Evolutionary conservation across 169 alveolate genomes (phyloP), one percentile per base, ranked within the genome.

Genomic region (Eimeria necatrix): DNA sequence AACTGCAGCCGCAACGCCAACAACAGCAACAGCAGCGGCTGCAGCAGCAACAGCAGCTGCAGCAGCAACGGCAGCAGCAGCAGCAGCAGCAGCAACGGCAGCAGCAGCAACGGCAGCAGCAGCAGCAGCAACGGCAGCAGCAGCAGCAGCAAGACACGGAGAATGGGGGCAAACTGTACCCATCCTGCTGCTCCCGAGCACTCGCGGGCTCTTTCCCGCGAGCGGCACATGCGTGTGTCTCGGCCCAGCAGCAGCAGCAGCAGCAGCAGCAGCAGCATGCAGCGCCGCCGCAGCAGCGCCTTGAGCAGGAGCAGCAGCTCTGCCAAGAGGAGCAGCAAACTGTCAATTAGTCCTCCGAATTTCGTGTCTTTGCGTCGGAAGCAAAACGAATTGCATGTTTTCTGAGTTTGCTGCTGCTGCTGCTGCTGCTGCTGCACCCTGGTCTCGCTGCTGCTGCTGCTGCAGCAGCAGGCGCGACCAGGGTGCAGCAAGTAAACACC

Each of bases 61-160:
- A 41, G 7, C 41, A 20, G 78, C 78, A 20, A 8, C 78, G 32
- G 48, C 84, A 0, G 56, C 84, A 26, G 84, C 84, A 2, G 84
- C 84, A 26, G 84, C 68, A 10, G 68, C 68, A 56, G 9, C 68
- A 10, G n/a, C 6, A 61, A 61, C 8, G 73, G 73, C 16, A 61
- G 73, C 73, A 61, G 73, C 73, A 61, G 84, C 46, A 73, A 2
- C 41, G 14, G 56, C 84, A 26, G 84, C 84, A 41, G 84, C 46
- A 73, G 68, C 68, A 10, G 68, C 68, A 56, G 9, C 68, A 10
- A 9, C 68, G 9, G 68, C 68, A 16, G 68, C 68, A 56, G 68
- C 68, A 10, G 68, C 68, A 56, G n/a, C n/a, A n/a, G n/a, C n/a
- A n/a, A n/a, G n/a, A n/a, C n/a, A n/a, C n/a, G n/a, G n/a, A n/a